These are phyloP conservation scores for Rhizoclosmatium globosum DNA, from an alignment of 192 early-diverging fungal species.

Conservation along the genomic window DNA sequence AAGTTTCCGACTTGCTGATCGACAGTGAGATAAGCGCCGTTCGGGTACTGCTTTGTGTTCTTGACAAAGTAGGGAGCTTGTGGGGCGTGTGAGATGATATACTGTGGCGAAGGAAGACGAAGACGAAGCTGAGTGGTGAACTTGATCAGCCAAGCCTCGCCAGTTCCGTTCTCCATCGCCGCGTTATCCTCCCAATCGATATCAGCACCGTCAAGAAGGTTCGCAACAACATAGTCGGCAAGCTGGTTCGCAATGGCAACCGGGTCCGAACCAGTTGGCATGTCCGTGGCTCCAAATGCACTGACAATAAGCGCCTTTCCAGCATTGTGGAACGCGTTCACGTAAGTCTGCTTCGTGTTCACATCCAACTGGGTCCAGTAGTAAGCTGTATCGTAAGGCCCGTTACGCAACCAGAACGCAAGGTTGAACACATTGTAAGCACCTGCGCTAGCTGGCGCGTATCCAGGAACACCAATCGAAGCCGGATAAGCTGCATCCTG, in stretches of 20 bases:
- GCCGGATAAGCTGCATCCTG: conserved; percentile 25
- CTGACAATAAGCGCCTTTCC: conserved; percentile 44
- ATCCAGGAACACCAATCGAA: conserved; percentile 41
- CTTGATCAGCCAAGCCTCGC: conserved; percentile 46
- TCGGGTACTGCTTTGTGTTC: conserved; percentile 40
- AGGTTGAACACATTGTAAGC: conserved; percentile 51
- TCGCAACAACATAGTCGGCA: conserved; percentile 42
- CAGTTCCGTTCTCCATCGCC: conserved; percentile 46
- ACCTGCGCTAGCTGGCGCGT: conserved; percentile 11
- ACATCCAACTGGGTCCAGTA: conserved; percentile 42
- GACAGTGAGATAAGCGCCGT: conserved; percentile 45
- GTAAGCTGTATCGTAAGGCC: conserved; percentile 44
- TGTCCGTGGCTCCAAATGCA: conserved; percentile 50
- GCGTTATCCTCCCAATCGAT: conserved; percentile 53
- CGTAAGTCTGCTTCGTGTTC: conserved; percentile 35
- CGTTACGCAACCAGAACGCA: conserved; percentile 45
- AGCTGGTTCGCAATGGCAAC: conserved; percentile 39
- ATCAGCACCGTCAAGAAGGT: conserved; percentile 50
- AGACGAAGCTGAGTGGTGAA: conserved; percentile 42
- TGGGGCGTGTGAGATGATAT: conserved; percentile 47
- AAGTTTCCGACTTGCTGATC: conserved; percentile 40
- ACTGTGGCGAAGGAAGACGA: conserved; percentile 33
- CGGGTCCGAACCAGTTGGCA: conserved; percentile 43
- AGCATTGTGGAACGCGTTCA: conserved; percentile 39
- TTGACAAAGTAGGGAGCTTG: conserved; percentile 49